phyloP scores from a whole-genome alignment of 371 early-diverging fungal genomes.

The Haplosporangium sp. region DNA sequence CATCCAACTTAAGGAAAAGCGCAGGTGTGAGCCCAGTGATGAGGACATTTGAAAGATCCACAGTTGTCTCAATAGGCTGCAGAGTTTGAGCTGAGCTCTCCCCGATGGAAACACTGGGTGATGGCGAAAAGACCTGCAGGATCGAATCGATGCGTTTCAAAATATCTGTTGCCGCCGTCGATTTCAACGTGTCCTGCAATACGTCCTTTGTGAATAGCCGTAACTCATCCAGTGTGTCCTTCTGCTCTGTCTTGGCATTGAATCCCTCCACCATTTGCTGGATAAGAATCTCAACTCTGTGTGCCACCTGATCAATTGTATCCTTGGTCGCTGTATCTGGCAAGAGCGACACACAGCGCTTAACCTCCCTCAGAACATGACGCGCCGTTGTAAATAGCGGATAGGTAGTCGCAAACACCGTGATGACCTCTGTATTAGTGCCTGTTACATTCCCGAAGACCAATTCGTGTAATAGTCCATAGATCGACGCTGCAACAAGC shows the following conservation, averaged over 20 bases:
- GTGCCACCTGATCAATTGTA: background rate
- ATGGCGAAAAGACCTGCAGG: conserved; percentile 1
- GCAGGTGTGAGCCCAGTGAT: conserved; percentile 72
- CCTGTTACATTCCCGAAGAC: conserved; percentile 58
- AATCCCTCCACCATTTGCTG: conserved; percentile 48
- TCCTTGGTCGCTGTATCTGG: conserved; percentile 22
- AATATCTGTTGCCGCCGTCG: conserved; percentile 17
- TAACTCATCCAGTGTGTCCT: conserved; percentile 60
- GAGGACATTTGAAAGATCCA: conserved; percentile 64
- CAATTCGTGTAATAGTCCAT: conserved; percentile 76
- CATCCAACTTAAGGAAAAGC: conserved; percentile 70
- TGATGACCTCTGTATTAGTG: conserved; percentile 27
- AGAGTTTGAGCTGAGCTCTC: conserved; percentile 13
- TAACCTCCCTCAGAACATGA: conserved; percentile 65
- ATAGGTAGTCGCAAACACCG: conserved; percentile 71
- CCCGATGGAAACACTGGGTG: conserved; percentile 5
- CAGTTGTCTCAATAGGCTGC: conserved; percentile 14
- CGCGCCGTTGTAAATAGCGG: conserved; percentile 64
- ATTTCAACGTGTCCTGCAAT: conserved; percentile 50
- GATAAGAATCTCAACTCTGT: conserved; percentile 18
- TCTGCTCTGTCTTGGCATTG: conserved; percentile 45
- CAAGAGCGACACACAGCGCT: conserved; percentile 58
- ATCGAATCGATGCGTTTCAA: conserved; percentile 14
- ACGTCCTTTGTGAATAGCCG: conserved; percentile 56
- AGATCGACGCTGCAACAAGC: conserved; percentile 68